Evolutionary conservation across 129 eudicot genomes (phyloP).

Genomic region (Tagetes patula): DNA sequence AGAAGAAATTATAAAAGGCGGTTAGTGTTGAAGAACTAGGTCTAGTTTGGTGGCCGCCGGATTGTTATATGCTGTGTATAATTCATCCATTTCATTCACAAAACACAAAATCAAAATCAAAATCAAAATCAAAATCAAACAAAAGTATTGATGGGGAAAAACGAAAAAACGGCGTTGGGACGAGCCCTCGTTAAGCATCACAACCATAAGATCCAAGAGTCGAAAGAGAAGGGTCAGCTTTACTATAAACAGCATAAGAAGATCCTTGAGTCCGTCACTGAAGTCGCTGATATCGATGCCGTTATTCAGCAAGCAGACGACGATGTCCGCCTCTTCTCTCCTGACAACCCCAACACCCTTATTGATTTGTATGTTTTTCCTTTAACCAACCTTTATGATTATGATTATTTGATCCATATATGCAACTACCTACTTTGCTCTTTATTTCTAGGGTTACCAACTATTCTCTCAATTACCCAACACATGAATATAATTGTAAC

Average conservation of each 20-base stretch:
- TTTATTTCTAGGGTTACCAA: no score
- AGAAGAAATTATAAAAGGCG: no score
- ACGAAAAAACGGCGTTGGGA: slow-evolving; percentile 73
- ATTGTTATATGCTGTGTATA: no score
- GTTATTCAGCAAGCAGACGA: slow-evolving; percentile 86
- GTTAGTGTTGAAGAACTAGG: no score
- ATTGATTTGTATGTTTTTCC: slow-evolving; percentile 52
- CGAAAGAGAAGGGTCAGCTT: slow-evolving; percentile 68
- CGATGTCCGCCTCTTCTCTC: slow-evolving; percentile 56
- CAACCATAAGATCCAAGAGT: slow-evolving; percentile 70
- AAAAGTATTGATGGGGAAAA: slow-evolving; percentile 50
- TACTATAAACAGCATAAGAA: slow-evolving; percentile 70
- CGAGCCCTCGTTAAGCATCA: slow-evolving; percentile 86
- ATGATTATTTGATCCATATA: neutral
- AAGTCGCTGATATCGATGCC: slow-evolving; percentile 84
- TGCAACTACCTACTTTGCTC: neutral
- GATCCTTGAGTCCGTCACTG: slow-evolving; percentile 81
- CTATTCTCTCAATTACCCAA: no score
- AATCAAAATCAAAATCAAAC: no score
- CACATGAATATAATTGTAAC: no score
- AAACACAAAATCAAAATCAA: no score
- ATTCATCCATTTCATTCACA: no score
- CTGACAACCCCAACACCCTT: slow-evolving; percentile 46
- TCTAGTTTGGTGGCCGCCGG: no score
- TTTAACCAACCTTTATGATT: neutral